These are phyloP conservation scores for Plasmodium reichenowi DNA, from an alignment of 169 alveolate genomes.

Conservation along the genomic window DNA sequence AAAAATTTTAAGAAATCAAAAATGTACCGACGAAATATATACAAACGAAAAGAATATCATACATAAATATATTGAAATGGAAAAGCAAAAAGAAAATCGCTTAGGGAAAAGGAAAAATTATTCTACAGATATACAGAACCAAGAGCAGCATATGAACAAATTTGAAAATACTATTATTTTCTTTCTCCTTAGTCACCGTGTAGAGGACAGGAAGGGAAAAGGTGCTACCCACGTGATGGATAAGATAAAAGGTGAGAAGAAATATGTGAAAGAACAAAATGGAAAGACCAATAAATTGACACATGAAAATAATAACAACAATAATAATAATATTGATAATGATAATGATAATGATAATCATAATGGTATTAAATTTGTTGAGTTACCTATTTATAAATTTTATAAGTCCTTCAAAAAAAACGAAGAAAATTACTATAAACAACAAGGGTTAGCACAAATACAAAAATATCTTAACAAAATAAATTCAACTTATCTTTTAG, in stretches of 20 bases:
- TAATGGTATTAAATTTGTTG: background rate
- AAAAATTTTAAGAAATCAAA: conserved; percentile 31
- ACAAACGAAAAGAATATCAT: conserved; percentile 12
- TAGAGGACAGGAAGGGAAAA: background rate
- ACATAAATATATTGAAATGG: background rate
- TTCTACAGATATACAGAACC: background rate
- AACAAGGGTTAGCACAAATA: conserved; percentile 10
- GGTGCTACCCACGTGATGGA: too few relatives aligned
- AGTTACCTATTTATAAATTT: conserved; percentile 16
- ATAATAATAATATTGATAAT: too few relatives aligned
- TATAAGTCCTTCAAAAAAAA: conserved; percentile 23
- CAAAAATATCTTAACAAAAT: conserved; percentile 37
- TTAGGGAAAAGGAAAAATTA: background rate
- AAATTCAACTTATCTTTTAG: conserved; percentile 4
- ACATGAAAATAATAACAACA: too few relatives aligned
- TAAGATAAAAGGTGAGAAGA: too few relatives aligned
- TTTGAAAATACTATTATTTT: too few relatives aligned
- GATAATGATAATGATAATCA: background rate
- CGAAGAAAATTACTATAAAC: conserved; percentile 47
- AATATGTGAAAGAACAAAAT: too few relatives aligned
- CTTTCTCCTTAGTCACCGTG: background rate
- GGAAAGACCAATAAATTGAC: too few relatives aligned
- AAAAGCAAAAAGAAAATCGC: background rate
- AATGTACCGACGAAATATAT: conserved; percentile 14
- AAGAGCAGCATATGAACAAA: too few relatives aligned